Percentiles rank a stretch among this genome's conserved stretches.
Conservation (phyloP, 2,329 filamentous ascomycete genomes). For the Aspergillus proliferans region DNA sequence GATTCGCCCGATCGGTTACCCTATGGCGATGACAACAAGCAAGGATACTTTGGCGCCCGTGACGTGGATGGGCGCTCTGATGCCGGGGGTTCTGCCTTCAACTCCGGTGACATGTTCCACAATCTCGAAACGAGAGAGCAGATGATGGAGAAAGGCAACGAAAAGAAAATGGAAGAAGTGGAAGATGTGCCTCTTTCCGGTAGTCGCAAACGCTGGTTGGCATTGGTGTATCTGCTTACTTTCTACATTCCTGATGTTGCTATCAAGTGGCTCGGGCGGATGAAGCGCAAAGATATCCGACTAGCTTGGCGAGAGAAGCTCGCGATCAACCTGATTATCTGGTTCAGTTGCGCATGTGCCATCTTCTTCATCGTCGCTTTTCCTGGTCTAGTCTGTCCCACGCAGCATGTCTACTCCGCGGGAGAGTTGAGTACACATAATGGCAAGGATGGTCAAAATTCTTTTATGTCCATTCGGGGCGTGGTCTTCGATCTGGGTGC, state of each 20-base stretch:
- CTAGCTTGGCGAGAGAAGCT: conserved; percentile 95
- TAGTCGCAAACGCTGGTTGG: conserved; percentile 85
- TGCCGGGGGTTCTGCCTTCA: conserved; percentile 82
- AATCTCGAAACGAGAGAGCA: conserved; percentile 90
- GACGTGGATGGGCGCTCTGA: conserved; percentile 84
- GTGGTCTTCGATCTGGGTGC: conserved; percentile 75
- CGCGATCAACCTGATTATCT: conserved; percentile 96
- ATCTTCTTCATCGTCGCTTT: conserved; percentile 89
- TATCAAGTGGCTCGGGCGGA: conserved; percentile 69
- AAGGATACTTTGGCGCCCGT: conserved; percentile 72
- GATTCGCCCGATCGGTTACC: conserved; percentile 44
- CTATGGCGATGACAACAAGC: conserved; percentile 67
- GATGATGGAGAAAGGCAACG: conserved; percentile 91
- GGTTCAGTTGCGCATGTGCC: conserved; percentile 70
- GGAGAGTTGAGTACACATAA: conserved; percentile 68
- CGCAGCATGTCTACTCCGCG: conserved; percentile 77
- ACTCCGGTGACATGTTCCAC: conserved; percentile 94
- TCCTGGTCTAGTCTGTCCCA: conserved; percentile 82
- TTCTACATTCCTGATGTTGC: conserved; percentile 82
- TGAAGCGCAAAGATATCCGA: conserved; percentile 87
- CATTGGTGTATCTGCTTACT: conserved; percentile 74
- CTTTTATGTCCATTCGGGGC: conserved; percentile 79
- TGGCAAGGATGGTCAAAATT: conserved; percentile 58
- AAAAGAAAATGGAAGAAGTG: conserved; percentile 82
- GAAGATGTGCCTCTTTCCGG: conserved; percentile 73